Evolutionary conservation across 2,329 filamentous ascomycete genomes (phyloP).

Genomic region (Esteya vermicola): DNA sequence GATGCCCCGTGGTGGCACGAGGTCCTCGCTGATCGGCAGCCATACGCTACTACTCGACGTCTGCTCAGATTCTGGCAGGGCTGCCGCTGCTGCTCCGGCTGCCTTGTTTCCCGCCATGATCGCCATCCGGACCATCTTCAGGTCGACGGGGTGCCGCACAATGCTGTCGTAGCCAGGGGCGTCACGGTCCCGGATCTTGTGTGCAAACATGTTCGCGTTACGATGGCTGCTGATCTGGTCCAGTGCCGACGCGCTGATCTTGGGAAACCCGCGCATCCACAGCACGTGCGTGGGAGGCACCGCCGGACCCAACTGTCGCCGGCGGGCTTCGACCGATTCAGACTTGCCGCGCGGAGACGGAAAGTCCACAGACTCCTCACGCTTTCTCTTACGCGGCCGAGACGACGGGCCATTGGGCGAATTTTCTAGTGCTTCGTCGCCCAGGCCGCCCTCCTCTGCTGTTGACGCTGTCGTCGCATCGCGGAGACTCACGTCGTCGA

Average conservation of each 20-base stretch:
- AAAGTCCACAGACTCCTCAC: conserved; percentile 30
- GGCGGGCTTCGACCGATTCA: conserved; percentile 12
- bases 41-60: conserved; percentile 34
- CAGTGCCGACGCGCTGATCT: conserved; percentile 57
- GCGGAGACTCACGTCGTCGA: conserved; percentile 37
- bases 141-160: conserved; percentile 60
- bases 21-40: conserved; percentile 58
- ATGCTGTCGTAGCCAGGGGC: conserved; percentile 64
- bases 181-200: conserved; percentile 58
- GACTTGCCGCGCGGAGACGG: conserved; percentile 16
- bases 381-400: conserved; percentile 37
- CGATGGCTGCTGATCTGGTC: conserved; percentile 67
- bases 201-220: conserved; percentile 66
- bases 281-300: conserved; percentile 52
- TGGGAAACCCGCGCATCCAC: conserved; percentile 62
- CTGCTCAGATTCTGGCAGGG: conserved; percentile 45
- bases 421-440: neutral
- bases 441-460: conserved; percentile 32
- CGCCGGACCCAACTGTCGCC: conserved; percentile 17
- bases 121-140: conserved; percentile 63
- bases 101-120: conserved; percentile 60
- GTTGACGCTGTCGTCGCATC: too few relatives aligned
- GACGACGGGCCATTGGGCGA: conserved; percentile 4
- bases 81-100: conserved; percentile 44
- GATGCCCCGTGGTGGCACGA: conserved; percentile 76